Conservation (phyloP, 2,329 filamentous ascomycete genomes). For the Fusarium redolens region DNA sequence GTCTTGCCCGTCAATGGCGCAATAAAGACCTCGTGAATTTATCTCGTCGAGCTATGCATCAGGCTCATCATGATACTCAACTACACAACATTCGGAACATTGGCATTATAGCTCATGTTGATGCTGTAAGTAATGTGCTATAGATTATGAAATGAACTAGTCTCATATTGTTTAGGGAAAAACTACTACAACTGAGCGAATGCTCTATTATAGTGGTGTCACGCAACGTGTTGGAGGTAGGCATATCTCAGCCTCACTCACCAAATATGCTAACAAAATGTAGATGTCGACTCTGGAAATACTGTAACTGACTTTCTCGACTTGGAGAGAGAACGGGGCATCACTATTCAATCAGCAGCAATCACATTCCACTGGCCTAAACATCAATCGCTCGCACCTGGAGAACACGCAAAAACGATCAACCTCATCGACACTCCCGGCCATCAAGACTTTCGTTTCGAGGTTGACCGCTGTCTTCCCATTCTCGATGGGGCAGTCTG, state of each 20-base stretch:
- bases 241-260: background rate
- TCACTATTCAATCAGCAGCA: constrained; percentile 97
- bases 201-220: constrained; percentile 96
- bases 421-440: constrained; percentile 95
- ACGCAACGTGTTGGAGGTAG: constrained; percentile 83
- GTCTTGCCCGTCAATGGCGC: constrained; percentile 39
- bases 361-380: constrained; percentile 96
- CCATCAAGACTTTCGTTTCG: constrained; percentile 97
- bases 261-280: constrained; percentile 3
- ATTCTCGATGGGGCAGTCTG: constrained; percentile 93
- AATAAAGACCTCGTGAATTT: constrained; percentile 22
- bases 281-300: constrained; percentile 94
- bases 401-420: constrained; percentile 71
- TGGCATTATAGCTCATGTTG: constrained; percentile 98
- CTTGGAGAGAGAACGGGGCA: constrained; percentile 89
- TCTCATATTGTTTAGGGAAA: constrained; percentile 71
- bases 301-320: constrained; percentile 98
- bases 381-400: constrained; percentile 54
- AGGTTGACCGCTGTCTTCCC: constrained; percentile 89
- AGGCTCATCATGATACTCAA: constrained; percentile 40
- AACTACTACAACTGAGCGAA: constrained; percentile 98
- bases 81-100: constrained; percentile 83
- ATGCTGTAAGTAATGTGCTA: constrained; percentile 69
- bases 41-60: constrained; percentile 34
- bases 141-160: background rate